Percentiles rank a stretch among this genome's conserved stretches.
Evolutionary conservation across 257 asterid species (phyloP).

Genomic region (Linaria vulgaris): DNA sequence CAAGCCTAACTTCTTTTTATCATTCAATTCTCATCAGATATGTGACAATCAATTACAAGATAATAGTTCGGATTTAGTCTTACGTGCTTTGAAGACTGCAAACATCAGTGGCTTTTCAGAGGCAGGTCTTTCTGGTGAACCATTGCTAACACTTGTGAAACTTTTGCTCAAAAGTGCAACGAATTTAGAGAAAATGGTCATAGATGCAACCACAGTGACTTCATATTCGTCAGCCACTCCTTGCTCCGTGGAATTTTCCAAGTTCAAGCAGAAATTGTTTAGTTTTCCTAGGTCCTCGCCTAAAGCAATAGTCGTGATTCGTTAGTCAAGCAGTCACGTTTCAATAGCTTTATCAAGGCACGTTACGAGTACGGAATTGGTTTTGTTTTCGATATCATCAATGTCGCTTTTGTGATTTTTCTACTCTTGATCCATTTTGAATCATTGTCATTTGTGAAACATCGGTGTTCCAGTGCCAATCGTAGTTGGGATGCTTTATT

Average conservation of each 20-base stretch:
- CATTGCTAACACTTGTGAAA: too few relatives aligned
- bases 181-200: not conserved
- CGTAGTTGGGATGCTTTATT: too few relatives aligned
- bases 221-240: not conserved
- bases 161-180: slow-evolving; percentile 10
- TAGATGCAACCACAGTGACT: not conserved
- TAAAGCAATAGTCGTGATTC: not conserved
- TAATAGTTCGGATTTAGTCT: not conserved
- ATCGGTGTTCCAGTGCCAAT: too few relatives aligned
- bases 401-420: too few relatives aligned
- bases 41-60: not conserved
- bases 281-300: too few relatives aligned
- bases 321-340: too few relatives aligned
- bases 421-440: too few relatives aligned
- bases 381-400: too few relatives aligned
- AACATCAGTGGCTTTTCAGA: not conserved
- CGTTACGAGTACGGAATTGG: too few relatives aligned
- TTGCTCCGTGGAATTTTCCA: not conserved
- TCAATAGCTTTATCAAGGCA: too few relatives aligned
- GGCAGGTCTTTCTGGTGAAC: not conserved
- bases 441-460: too few relatives aligned
- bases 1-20: too few relatives aligned
- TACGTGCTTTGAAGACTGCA: slow-evolving; percentile 16
- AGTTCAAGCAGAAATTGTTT: slow-evolving; percentile 1
- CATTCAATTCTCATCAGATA: not conserved